These are phyloP conservation scores for Tricholoma hemisulphureum DNA, from an alignment of 768 basidiomycete species.

Conservation along the genomic window DNA sequence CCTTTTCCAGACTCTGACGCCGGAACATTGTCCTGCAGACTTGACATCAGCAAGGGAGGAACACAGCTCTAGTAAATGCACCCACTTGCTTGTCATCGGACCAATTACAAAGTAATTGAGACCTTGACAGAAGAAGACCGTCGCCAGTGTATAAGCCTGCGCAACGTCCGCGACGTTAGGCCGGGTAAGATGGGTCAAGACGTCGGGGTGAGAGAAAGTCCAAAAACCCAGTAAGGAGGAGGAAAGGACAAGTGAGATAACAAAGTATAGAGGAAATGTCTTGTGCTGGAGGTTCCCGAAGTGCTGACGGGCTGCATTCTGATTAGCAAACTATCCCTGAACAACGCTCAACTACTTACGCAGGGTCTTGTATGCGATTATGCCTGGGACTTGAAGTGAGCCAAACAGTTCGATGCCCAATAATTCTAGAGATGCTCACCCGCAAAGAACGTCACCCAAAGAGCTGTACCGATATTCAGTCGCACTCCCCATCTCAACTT, in stretches of 20 bases:
- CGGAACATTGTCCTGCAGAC: slow-evolving; percentile 66
- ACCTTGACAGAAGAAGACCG: slow-evolving; percentile 47
- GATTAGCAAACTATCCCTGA: background rate
- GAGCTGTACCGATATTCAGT: slow-evolving; percentile 31
- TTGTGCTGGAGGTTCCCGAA: slow-evolving; percentile 74
- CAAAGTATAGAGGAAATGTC: slow-evolving; percentile 75
- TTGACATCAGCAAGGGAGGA: background rate
- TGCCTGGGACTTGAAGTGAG: slow-evolving; percentile 33
- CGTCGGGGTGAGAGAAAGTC: slow-evolving; percentile 57
- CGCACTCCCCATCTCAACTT: background rate
- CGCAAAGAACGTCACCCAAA: slow-evolving; percentile 72
- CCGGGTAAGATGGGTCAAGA: slow-evolving; percentile 43
- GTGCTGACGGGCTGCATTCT: slow-evolving; percentile 58
- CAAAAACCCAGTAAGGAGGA: slow-evolving; percentile 55
- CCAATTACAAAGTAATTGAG: slow-evolving; percentile 70
- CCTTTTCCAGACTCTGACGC: slow-evolving; percentile 70
- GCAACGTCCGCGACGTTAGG: slow-evolving; percentile 59
- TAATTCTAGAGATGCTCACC: slow-evolving; percentile 30
- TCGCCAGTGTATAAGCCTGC: slow-evolving; percentile 57
- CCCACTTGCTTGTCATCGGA: slow-evolving; percentile 68
- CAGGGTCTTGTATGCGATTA: slow-evolving; percentile 59
- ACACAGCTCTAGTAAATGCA: slow-evolving; percentile 1
- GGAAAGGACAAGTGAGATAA: slow-evolving; percentile 53
- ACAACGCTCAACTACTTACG: slow-evolving; percentile 39
- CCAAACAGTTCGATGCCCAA: background rate